Conservation (phyloP, 345 rosid species). For the Eucalyptus tenuipes region DNA sequence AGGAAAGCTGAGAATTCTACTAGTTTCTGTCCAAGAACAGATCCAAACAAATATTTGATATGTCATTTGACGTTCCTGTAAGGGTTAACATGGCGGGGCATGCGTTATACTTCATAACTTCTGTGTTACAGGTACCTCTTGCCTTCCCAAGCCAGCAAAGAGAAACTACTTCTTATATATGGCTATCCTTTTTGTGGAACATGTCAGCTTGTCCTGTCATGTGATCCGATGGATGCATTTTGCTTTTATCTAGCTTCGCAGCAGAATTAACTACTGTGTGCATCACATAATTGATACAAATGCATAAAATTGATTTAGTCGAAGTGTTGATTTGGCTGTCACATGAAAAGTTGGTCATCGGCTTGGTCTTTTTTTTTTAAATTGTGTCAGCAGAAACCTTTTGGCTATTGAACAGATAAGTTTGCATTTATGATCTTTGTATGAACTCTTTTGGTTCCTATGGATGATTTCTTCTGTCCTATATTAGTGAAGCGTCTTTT, state of each 20-base stretch:
- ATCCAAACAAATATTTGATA: neutral
- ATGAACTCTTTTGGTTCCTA: neutral
- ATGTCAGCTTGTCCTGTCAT: neutral
- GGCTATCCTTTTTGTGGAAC: neutral
- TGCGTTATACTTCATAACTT: neutral
- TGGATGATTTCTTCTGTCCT: neutral
- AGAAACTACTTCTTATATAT: neutral
- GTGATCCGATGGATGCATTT: neutral
- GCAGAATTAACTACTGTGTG: neutral
- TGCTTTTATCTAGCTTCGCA: neutral
- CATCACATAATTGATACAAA: neutral
- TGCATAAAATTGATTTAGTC: neutral
- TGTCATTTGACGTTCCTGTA: neutral
- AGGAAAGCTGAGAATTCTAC: neutral
- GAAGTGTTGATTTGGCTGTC: neutral
- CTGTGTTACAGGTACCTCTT: neutral
- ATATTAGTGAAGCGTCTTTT: neutral
- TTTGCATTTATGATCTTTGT: neutral
- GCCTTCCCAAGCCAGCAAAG: neutral
- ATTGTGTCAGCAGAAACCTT: neutral
- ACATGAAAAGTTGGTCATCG: neutral
- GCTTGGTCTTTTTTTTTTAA: neutral
- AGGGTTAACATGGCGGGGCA: neutral
- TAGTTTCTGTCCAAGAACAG: neutral
- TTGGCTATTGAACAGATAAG: neutral